phyloP scores from a whole-genome alignment of 2,329 filamentous ascomycete genomes.

The Colletotrichum somersetense region DNA sequence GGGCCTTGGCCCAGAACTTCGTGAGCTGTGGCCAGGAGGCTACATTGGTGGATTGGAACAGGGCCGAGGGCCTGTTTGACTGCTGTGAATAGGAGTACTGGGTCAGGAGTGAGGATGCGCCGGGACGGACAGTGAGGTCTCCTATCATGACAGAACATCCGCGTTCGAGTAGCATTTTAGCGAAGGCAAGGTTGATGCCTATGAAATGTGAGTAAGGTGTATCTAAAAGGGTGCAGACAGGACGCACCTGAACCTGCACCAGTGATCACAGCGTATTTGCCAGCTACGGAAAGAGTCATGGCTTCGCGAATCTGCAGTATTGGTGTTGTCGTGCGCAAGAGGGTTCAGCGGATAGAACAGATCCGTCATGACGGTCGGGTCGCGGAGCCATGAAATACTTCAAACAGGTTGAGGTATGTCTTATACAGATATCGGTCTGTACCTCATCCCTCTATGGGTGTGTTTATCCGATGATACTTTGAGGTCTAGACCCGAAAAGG shows the following conservation, averaged over 20 bases:
- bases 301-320: background rate
- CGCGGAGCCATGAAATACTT: conserved; percentile 4
- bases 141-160: conserved; percentile 55
- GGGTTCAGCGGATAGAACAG: background rate
- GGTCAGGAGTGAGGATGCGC: conserved; percentile 51
- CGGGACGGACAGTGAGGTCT: conserved; percentile 52
- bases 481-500: background rate
- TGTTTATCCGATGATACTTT: background rate
- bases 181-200: conserved; percentile 56
- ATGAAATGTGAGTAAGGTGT: background rate
- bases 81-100: conserved; percentile 47
- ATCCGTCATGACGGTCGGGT: background rate
- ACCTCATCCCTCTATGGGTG: background rate
- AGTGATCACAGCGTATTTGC: conserved; percentile 45
- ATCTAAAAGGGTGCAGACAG: background rate
- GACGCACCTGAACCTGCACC: conserved; percentile 46
- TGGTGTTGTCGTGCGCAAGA: background rate
- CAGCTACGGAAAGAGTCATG: conserved; percentile 45
- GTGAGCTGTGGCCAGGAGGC: conserved; percentile 53
- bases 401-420: background rate
- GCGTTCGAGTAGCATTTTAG: conserved; percentile 49
- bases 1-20: conserved; percentile 48
- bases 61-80: conserved; percentile 44
- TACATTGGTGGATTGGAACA: conserved; percentile 55
- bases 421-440: background rate